Evolutionary conservation across 352 stramenopile genomes (phyloP).

Genomic region (Ophiocytium majus): DNA sequence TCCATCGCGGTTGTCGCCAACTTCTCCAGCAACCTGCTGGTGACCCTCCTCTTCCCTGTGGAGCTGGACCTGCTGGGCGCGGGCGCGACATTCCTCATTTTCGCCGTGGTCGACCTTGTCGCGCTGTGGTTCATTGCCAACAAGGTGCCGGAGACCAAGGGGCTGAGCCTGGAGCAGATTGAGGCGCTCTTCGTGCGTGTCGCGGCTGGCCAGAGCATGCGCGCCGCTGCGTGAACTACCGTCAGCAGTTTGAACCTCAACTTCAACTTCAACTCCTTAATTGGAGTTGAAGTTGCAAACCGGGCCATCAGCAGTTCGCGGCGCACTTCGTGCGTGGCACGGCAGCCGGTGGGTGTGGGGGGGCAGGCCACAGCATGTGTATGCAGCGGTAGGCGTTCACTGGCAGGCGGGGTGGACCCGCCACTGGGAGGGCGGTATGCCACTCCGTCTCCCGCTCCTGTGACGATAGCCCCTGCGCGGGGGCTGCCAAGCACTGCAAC

Average conservation of each 20-base stretch:
- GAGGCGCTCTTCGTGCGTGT: slow-evolving; percentile 47
- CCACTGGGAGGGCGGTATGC: too few relatives aligned
- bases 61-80: slow-evolving; percentile 46
- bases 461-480: too few relatives aligned
- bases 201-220: not conserved
- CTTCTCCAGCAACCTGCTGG: slow-evolving; percentile 77
- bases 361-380: not conserved
- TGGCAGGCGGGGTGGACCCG: too few relatives aligned
- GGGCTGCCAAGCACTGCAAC: too few relatives aligned
- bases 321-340: not conserved
- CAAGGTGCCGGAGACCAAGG: slow-evolving; percentile 52
- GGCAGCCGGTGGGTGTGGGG: not conserved
- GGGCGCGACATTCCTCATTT: slow-evolving; percentile 45
- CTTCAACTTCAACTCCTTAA: not conserved
- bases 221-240: too few relatives aligned
- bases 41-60: slow-evolving; percentile 75
- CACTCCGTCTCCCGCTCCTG: too few relatives aligned
- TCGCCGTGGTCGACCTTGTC: slow-evolving; percentile 33
- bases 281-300: not conserved
- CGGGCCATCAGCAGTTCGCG: not conserved
- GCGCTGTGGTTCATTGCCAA: slow-evolving; percentile 51
- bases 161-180: slow-evolving; percentile 50
- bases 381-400: too few relatives aligned
- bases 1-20: slow-evolving; percentile 74
- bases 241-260: not conserved